phyloP scores from a whole-genome alignment of 495 filamentous ascomycete species.

The Lasiosphaeria hispida region DNA sequence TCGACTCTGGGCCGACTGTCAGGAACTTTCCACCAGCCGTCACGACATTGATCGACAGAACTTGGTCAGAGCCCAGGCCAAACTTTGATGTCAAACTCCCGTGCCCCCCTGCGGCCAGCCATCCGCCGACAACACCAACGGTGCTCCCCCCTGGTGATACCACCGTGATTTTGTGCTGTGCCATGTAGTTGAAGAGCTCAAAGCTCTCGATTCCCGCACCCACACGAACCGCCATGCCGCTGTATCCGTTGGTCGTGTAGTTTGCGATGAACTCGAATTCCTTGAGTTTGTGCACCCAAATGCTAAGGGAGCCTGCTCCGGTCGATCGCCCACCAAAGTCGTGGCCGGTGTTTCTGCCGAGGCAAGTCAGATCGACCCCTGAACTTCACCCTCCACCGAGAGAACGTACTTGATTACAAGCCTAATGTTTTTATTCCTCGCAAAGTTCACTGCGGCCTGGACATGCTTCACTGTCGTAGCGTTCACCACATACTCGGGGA shows the following conservation, averaged over 20 bases:
- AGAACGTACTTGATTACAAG: constrained; percentile 62
- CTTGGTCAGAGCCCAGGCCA: constrained; percentile 54
- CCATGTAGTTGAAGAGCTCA: constrained; percentile 43
- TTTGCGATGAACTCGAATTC: constrained; percentile 40
- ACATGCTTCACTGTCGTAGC: constrained; percentile 55
- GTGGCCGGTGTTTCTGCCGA: constrained; percentile 63
- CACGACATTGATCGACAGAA: constrained; percentile 54
- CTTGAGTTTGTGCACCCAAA: constrained; percentile 60
- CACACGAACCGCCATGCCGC: constrained; percentile 44
- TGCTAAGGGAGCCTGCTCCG: constrained; percentile 53
- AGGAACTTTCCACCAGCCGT: constrained; percentile 54
- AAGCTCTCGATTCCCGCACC: constrained; percentile 46
- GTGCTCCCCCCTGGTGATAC: constrained; percentile 48
- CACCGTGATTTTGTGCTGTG: constrained; percentile 36
- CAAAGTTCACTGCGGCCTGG: constrained; percentile 60
- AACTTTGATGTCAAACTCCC: constrained; percentile 38
- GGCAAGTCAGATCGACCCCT: constrained; percentile 31
- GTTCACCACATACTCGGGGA: constrained; percentile 59
- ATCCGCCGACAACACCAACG: constrained; percentile 53
- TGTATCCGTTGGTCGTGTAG: constrained; percentile 40
- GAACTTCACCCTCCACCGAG: background rate
- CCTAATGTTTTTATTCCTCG: constrained; percentile 55
- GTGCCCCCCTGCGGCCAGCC: constrained; percentile 52
- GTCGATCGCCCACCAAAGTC: constrained; percentile 58
- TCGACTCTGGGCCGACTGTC: constrained; percentile 46